Percentiles rank a stretch among this genome's conserved stretches.
These are phyloP conservation scores for Cephaloascus albidus DNA, from an alignment of 805 yeast genomes.

Conservation along the genomic window DNA sequence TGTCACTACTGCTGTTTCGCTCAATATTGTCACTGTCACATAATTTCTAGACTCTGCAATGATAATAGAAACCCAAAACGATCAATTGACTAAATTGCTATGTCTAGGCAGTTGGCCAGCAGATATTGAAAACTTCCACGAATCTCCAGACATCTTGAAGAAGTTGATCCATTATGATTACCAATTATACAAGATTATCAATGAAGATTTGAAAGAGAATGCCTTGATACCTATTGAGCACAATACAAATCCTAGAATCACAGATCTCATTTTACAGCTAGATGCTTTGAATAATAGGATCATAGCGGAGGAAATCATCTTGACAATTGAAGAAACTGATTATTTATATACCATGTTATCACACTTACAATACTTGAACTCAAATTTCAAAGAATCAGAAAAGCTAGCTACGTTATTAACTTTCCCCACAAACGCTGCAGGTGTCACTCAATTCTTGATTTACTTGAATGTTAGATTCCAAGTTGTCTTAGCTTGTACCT, in stretches of 20 bases:
- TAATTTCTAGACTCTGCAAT: no score
- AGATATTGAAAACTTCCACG: background rate
- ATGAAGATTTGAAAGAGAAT: background rate
- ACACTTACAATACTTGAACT: background rate
- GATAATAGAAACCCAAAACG: background rate
- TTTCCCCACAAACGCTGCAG: background rate
- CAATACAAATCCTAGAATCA: background rate
- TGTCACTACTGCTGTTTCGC: no score
- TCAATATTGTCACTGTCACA: no score
- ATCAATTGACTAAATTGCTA: background rate
- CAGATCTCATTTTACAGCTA: background rate
- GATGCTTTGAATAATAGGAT: background rate
- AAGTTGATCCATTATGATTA: background rate
- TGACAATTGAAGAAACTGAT: background rate
- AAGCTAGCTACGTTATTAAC: background rate
- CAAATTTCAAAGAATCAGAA: background rate
- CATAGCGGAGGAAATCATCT: background rate
- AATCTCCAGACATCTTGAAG: background rate
- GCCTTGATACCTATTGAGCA: background rate
- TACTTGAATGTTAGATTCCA: background rate
- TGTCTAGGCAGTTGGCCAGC: background rate
- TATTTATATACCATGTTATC: background rate
- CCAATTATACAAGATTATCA: background rate
- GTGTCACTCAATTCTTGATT: background rate
- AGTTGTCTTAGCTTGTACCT: background rate